A percentile compares a stretch with the other conserved stretches of the same genome.
These are phyloP conservation scores for Apiospora saccharicola DNA, from an alignment of 2,329 filamentous ascomycete species.

Conservation along the genomic window DNA sequence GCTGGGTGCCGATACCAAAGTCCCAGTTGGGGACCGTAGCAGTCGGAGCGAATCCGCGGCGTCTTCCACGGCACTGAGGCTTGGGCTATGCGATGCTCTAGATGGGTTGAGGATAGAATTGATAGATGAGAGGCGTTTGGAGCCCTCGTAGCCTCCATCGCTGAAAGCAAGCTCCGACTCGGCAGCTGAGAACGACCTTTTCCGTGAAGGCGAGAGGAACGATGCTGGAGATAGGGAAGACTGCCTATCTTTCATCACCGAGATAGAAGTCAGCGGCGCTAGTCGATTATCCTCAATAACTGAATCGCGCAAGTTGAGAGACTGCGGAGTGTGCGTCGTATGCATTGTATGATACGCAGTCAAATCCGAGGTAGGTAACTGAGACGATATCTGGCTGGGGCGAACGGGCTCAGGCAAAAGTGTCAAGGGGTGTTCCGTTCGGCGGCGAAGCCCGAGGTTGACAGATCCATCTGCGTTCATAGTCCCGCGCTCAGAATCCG, in stretches of 20 bases:
- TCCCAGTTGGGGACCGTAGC: constrained; percentile 52
- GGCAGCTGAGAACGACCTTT: constrained; percentile 71
- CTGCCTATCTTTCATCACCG: constrained; percentile 56
- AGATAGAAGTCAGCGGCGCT: constrained; percentile 60
- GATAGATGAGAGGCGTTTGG: constrained; percentile 75
- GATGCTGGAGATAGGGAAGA: constrained; percentile 67
- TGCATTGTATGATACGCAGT: constrained; percentile 58
- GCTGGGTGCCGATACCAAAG: constrained; percentile 50
- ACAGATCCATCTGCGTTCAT: constrained; percentile 71
- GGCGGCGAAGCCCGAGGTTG: constrained; percentile 65
- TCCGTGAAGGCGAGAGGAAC: constrained; percentile 66
- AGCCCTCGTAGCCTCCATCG: constrained; percentile 53
- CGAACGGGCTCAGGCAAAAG: constrained; percentile 56
- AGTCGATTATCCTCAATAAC: constrained; percentile 65
- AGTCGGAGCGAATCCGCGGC: constrained; percentile 51
- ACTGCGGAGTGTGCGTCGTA: constrained; percentile 43
- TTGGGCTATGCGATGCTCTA: constrained; percentile 34
- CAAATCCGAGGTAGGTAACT: constrained; percentile 54
- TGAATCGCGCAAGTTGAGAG: constrained; percentile 50
- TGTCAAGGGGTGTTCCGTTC: constrained; percentile 53
- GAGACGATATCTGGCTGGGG: constrained; percentile 53
- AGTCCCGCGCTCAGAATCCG: constrained; percentile 60
- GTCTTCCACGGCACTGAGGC: constrained; percentile 42
- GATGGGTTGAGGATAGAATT: constrained; percentile 76
- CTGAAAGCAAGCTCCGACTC: constrained; percentile 57